Evolutionary conservation across 1,139 yeast genomes (phyloP).

Genomic region (Meyerozyma sp.): DNA sequence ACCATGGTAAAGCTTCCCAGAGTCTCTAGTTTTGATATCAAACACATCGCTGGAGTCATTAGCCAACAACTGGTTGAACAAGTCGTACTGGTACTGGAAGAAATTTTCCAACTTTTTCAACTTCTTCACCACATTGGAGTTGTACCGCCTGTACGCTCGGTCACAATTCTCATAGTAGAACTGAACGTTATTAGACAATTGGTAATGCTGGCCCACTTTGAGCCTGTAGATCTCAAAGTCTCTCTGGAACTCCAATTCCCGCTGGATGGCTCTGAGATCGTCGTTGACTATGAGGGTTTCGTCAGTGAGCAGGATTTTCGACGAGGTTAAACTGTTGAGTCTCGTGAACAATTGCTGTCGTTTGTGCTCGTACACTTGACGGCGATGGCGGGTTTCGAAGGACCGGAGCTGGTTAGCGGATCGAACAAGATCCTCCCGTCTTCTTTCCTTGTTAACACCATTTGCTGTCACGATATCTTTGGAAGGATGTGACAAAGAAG

Average conservation of each 20-base stretch:
- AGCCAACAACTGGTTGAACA: conserved; percentile 20
- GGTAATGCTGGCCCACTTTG: conserved; percentile 30
- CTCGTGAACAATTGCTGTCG: conserved; percentile 21
- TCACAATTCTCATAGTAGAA: conserved; percentile 37
- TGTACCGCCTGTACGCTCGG: conserved; percentile 29
- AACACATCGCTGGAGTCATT: conserved; percentile 19
- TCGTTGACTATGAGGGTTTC: conserved; percentile 19
- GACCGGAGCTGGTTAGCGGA: conserved; percentile 5
- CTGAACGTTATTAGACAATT: conserved; percentile 27
- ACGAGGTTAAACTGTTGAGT: conserved; percentile 20
- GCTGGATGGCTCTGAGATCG: conserved; percentile 19
- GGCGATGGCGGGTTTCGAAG: conserved; percentile 12
- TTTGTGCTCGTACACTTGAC: conserved; percentile 16
- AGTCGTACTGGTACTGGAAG: conserved; percentile 31
- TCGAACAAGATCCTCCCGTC: conserved; percentile 5
- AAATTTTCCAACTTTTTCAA: conserved; percentile 36
- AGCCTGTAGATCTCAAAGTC: conserved; percentile 34
- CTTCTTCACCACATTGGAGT: conserved; percentile 26
- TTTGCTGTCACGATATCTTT: conserved; percentile 5
- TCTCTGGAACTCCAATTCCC: conserved; percentile 15
- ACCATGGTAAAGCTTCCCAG: conserved; percentile 29
- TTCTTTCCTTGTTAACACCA: conserved; percentile 4
- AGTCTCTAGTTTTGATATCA: conserved; percentile 33
- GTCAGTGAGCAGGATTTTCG: conserved; percentile 20
- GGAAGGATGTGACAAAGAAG: background rate